phyloP scores from a whole-genome alignment of 2,329 filamentous ascomycete species.

The Fusarium nurragi region DNA sequence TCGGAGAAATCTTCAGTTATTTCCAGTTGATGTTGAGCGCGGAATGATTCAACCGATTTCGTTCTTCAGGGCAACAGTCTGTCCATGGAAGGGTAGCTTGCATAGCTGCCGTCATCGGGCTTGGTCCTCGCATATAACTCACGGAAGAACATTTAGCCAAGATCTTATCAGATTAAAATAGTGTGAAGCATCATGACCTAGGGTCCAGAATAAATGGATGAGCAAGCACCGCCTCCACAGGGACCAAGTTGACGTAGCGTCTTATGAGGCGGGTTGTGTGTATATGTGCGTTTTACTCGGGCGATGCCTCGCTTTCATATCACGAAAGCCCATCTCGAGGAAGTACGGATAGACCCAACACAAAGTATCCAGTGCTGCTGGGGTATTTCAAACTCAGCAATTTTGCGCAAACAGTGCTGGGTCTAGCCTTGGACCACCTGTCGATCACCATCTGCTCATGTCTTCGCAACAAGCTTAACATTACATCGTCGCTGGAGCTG shows the following conservation, averaged over 20 bases:
- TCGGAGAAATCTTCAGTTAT: background rate
- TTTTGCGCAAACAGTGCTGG: background rate
- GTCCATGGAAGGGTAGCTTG: background rate
- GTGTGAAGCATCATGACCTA: background rate
- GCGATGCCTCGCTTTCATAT: background rate
- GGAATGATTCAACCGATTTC: too few species aligned
- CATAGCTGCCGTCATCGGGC: background rate
- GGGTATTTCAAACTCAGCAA: conserved; percentile 1
- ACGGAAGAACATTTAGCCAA: conserved; percentile 7
- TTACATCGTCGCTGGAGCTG: conserved; percentile 39
- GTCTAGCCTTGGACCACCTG: background rate
- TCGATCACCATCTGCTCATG: conserved; percentile 18
- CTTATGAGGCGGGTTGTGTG: background rate
- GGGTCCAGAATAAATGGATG: background rate
- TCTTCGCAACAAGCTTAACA: conserved; percentile 27
- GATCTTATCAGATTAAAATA: conserved; percentile 20
- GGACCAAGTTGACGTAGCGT: background rate
- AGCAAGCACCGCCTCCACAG: background rate
- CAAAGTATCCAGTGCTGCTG: background rate
- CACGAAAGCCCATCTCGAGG: too few species aligned
- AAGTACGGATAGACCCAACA: background rate
- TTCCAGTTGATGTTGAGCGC: too few species aligned
- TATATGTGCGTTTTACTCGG: too few species aligned
- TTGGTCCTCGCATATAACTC: background rate
- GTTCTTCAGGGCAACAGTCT: background rate